phyloP scores from a whole-genome alignment of 1,139 yeast species.

The Yamadazyma atlantica region DNA sequence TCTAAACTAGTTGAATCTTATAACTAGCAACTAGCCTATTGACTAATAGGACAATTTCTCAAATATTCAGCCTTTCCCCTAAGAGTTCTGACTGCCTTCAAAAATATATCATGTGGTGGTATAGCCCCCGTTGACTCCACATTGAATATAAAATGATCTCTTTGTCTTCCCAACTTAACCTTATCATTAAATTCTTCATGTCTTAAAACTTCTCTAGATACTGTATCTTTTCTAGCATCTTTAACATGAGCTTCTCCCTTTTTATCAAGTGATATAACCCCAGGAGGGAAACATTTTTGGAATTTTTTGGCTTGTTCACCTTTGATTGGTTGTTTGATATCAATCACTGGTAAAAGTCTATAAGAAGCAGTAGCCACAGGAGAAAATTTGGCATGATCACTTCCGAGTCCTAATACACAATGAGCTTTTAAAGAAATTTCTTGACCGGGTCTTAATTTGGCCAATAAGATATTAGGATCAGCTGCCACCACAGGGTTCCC shows the following conservation, averaged over 20 bases:
- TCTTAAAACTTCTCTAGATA: slow-evolving; percentile 88
- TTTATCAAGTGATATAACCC: slow-evolving; percentile 77
- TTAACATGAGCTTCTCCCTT: slow-evolving; percentile 75
- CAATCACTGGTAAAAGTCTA: slow-evolving; percentile 88
- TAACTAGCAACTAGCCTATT: slow-evolving; percentile 30
- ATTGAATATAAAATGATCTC: slow-evolving; percentile 92
- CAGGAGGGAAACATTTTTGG: slow-evolving; percentile 88
- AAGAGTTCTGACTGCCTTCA: slow-evolving; percentile 81
- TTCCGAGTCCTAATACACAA: slow-evolving; percentile 87
- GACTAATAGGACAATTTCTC: slow-evolving; percentile 74
- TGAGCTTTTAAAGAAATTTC: slow-evolving; percentile 89
- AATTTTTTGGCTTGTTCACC: slow-evolving; percentile 80
- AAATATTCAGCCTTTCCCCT: slow-evolving; percentile 83
- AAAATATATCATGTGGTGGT: slow-evolving; percentile 93
- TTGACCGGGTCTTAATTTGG: slow-evolving; percentile 95
- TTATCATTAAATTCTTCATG: slow-evolving; percentile 87
- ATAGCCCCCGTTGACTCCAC: slow-evolving; percentile 96
- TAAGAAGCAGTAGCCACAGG: slow-evolving; percentile 98
- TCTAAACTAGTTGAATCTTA: too few species aligned
- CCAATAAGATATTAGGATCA: slow-evolving; percentile 85
- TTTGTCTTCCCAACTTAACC: slow-evolving; percentile 85
- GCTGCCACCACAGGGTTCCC: slow-evolving; percentile 72
- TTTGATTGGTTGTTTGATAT: slow-evolving; percentile 67
- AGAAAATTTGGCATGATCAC: slow-evolving; percentile 95
- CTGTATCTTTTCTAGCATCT: slow-evolving; percentile 93